These are phyloP conservation scores for Cephalotrichum gorgonifer DNA, from an alignment of 2,329 filamentous ascomycete genomes.

Conservation along the genomic window DNA sequence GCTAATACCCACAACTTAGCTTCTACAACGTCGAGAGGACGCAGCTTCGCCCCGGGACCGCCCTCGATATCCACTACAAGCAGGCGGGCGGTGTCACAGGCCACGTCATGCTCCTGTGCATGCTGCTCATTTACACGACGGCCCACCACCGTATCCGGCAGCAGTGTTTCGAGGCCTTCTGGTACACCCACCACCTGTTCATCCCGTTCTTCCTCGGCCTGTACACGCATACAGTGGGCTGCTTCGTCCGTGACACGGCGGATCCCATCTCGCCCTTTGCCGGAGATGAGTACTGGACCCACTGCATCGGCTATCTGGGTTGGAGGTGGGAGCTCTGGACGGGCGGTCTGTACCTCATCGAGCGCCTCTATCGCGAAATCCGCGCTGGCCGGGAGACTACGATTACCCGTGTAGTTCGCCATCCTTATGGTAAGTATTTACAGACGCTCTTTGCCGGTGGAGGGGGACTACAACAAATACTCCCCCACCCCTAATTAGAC, in stretches of 20 bases:
- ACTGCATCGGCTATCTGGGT: slow-evolving; percentile 90
- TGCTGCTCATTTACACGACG: slow-evolving; percentile 96
- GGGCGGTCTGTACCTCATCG: slow-evolving; percentile 74
- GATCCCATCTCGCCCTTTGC: slow-evolving; percentile 74
- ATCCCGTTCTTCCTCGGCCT: slow-evolving; percentile 88
- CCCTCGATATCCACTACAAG: slow-evolving; percentile 84
- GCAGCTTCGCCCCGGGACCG: slow-evolving; percentile 70
- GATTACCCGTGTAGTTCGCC: slow-evolving; percentile 88
- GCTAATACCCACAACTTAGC: slow-evolving; percentile 30
- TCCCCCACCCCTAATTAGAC: neutral
- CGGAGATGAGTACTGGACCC: slow-evolving; percentile 70
- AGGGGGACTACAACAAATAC: too few relatives aligned
- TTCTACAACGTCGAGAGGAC: slow-evolving; percentile 90
- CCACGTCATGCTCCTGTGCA: slow-evolving; percentile 97
- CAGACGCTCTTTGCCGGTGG: too few relatives aligned
- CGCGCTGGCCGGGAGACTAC: slow-evolving; percentile 72
- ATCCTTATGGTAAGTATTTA: slow-evolving; percentile 73
- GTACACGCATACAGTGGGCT: slow-evolving; percentile 92
- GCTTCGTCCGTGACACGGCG: slow-evolving; percentile 81
- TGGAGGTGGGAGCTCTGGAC: slow-evolving; percentile 95
- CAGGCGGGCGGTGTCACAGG: slow-evolving; percentile 88
- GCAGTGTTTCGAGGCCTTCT: slow-evolving; percentile 96
- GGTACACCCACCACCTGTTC: slow-evolving; percentile 99
- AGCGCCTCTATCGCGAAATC: slow-evolving; percentile 86
- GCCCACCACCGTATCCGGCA: slow-evolving; percentile 89